Percentiles rank a stretch among this genome's conserved stretches.
Evolutionary conservation across 108 stramenopile genomes (phyloP).

Genomic region (Parietichytrium sp.): DNA sequence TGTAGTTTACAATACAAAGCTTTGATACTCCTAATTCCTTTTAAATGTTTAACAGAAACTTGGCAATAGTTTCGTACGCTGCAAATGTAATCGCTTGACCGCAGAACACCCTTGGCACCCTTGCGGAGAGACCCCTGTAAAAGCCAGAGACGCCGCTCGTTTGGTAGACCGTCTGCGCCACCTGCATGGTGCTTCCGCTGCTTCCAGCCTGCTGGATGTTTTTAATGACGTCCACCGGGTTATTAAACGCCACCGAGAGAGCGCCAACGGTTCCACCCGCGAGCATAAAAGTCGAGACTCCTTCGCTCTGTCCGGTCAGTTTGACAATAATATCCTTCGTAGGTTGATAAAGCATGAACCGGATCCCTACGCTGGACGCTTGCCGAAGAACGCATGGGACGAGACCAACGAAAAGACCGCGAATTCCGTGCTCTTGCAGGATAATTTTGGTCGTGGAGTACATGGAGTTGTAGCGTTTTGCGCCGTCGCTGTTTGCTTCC

Average conservation of each 20-base stretch:
- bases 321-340: background rate
- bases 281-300: background rate
- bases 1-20: no score
- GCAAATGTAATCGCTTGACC: conserved; percentile 31
- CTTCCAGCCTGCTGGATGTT: conserved; percentile 17
- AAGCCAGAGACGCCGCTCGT: conserved; percentile 15
- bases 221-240: conserved; percentile 29
- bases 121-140: conserved; percentile 1
- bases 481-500: conserved; percentile 31
- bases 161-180: background rate
- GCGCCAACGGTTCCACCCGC: conserved; percentile 35
- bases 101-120: background rate
- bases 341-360: conserved; percentile 28
- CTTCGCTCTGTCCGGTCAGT: background rate
- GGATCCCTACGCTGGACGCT: background rate
- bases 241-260: background rate
- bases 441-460: background rate
- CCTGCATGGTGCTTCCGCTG: background rate
- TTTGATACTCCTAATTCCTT: no score
- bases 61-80: conserved; percentile 15
- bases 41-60: background rate
- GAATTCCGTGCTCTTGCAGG: background rate
- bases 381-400: background rate
- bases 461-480: conserved; percentile 30
- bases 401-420: conserved; percentile 14